Base-by-base conservation (phyloP, 129 eudicot species). In the Logfia minima region DNA sequence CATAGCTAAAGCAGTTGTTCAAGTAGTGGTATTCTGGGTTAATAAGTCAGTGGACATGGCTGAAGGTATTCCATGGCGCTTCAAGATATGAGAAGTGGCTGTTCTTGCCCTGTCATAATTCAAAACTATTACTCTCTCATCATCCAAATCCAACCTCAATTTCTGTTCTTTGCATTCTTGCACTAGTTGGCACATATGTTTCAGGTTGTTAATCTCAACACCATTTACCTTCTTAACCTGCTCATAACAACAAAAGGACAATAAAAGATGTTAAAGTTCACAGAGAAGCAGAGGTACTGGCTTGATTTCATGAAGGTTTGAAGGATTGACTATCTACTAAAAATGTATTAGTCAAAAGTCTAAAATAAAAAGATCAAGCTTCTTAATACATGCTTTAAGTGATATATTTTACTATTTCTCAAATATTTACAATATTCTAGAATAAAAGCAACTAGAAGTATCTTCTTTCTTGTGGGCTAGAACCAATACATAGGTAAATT, bases 21-120 rank as follows among this genome's bases (percentile, higher is more conserved):
- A 48, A 34, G 59, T 75, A 45, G n/a, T 9, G 39, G 28, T 32
- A 77, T 78, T 66, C 61, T 71, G 79, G 68, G 68, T 82, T 83
- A 31, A 85, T 39, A 79, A 84, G 89, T 93, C 98, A 53, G 8
- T 26, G 21, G 97, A 93, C 87, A 83, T 69, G 76, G 97, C 84
- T 43, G 95, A 89, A 75, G 97, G 96, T 82, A 93, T 93, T 75
- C 98, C 84, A 77, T 93, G 97, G 80, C 98, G 91, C 84, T 84
- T 91, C 74, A 93, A 87, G 58, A 93, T 93, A 24, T 92, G 97
- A 37, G 86, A 88, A 59, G 98, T 93, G 51, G 97, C 98, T 43
- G 88, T 71, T 87, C 77, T 91, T 41, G 98, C 98, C 74, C 35
- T 73, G 6, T 55, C 82, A 74, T 90, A 90, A 75, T 89, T 86